Conservation (phyloP, 2,329 filamentous ascomycete genomes). For the Nigrograna mackinnonii region DNA sequence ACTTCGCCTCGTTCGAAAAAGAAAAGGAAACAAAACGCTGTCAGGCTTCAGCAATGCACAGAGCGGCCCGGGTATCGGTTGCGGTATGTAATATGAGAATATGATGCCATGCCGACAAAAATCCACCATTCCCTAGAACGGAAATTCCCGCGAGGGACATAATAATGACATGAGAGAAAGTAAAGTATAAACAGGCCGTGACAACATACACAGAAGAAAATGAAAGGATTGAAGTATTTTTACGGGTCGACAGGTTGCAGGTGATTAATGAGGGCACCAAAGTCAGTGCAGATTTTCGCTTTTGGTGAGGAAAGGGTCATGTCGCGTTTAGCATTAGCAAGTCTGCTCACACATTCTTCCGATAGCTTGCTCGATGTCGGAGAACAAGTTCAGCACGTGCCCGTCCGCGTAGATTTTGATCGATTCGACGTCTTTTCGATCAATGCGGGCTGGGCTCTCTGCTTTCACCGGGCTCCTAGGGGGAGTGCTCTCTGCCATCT, state of each 20-base stretch:
- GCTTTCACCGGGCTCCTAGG: constrained; percentile 42
- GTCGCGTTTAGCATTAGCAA: constrained; percentile 25
- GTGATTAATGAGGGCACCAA: constrained; percentile 3
- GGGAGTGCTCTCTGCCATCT: constrained; percentile 39
- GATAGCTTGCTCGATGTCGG: constrained; percentile 46
- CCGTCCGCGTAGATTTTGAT: constrained; percentile 49
- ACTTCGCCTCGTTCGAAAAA: constrained; percentile 12
- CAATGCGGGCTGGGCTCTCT: constrained; percentile 35
- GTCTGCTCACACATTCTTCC: constrained; percentile 47
- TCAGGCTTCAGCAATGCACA: constrained; percentile 16
- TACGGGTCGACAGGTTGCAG: constrained; percentile 11
- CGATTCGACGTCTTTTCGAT: constrained; percentile 44
- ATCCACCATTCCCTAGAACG: too few species aligned
- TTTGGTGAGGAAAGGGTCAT: constrained; percentile 8
- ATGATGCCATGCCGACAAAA: constrained; percentile 9
- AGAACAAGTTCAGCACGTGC: constrained; percentile 45
- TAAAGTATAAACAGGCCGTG: constrained; percentile 27
- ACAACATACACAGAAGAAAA: constrained; percentile 21
- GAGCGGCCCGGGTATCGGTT: constrained; percentile 30
- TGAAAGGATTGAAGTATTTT: constrained; percentile 10
- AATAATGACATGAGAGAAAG: constrained; percentile 18
- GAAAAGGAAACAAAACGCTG: constrained; percentile 16
- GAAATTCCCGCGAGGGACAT: too few species aligned
- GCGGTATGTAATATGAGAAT: constrained; percentile 5
- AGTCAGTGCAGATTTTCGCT: neutral